Percentiles rank a stretch among this genome's conserved stretches.
phyloP scores from a whole-genome alignment of 73 alveolate genomes.

The Halteria grandinella region DNA sequence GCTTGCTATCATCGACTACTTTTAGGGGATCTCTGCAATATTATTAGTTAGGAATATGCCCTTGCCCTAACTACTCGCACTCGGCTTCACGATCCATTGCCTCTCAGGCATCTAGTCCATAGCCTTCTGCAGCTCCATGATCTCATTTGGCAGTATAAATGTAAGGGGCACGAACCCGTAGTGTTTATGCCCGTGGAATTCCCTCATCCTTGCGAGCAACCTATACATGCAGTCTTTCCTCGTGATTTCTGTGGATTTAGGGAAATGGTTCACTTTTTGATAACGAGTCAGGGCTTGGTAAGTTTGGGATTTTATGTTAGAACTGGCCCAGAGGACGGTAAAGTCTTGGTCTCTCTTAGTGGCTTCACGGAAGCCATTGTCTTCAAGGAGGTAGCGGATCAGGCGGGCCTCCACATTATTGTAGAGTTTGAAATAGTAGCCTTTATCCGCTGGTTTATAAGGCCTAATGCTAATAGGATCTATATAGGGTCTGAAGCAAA shows the following conservation, averaged over 20 bases:
- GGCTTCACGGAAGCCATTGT: conserved; percentile 79
- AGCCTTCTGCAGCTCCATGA: conserved; percentile 52
- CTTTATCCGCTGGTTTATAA: conserved; percentile 38
- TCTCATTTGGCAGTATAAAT: conserved; percentile 79
- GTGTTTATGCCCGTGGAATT: conserved; percentile 72
- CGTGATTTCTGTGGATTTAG: conserved; percentile 84
- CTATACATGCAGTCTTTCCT: conserved; percentile 86
- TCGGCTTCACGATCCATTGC: conserved; percentile 83
- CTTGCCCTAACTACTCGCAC: conserved; percentile 83
- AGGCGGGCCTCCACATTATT: conserved; percentile 67
- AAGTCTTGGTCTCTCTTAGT: conserved; percentile 57
- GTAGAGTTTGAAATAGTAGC: conserved; percentile 62
- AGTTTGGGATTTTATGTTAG: conserved; percentile 50
- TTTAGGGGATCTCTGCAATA: conserved; percentile 58
- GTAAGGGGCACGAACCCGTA: conserved; percentile 84
- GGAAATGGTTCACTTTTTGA: conserved; percentile 85
- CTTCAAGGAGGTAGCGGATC: conserved; percentile 73
- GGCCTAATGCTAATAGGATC: conserved; percentile 69
- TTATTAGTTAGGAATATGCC: conserved; percentile 84
- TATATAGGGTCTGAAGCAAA: conserved; percentile 59
- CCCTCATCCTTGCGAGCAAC: conserved; percentile 77
- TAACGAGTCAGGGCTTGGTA: conserved; percentile 64
- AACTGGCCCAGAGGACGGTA: conserved; percentile 69
- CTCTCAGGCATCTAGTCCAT: conserved; percentile 57
- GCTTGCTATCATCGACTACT: conserved; percentile 63